Evolutionary conservation across 2,329 filamentous ascomycete genomes (phyloP), one percentile per base, ranked within the genome.

Genomic region (Paraphoma sp.): DNA sequence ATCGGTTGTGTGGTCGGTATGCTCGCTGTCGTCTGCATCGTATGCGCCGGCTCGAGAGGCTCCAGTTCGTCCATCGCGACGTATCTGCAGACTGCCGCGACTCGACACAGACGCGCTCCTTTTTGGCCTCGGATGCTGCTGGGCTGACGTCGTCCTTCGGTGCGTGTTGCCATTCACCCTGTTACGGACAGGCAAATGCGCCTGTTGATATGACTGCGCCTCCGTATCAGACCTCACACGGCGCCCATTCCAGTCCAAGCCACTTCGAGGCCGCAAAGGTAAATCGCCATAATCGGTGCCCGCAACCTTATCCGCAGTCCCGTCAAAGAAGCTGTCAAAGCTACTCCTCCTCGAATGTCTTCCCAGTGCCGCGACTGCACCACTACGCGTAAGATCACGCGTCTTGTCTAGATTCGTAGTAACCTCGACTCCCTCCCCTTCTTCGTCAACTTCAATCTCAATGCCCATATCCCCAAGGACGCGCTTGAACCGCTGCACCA

Each of bases 401-500:
- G 71, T 60, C 53, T 72, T 59, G 28, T 75, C 68, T 31, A 68
- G 42, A 51, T 54, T 69, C 59, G 57, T 76, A 65, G 63, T 76
- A 65, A 59, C 65, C 50, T 74, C 72, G 17, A 79, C 61, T 4
- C 67, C 76, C 41, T 78, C 77, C 23, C 76, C 78, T 4, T 80
- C 79, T 5, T 78, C 75, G 38, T 80, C 79, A 54, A 89, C 84
- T 59, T 91, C 87, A 51, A 95, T 81, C 18, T 88, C 88, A 83
- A 92, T 87, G 2, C 58, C 64, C 36, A 68, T 63, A 23, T 86
- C 83, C 14, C 79, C 80, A 62, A 96, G 81, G 56, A 92, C 82
- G 54, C 84, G 80, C 73, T 87, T 84, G 67, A 95, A 93, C 64
- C 89, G 90, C 55, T 89, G 86, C 60, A 86, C 82, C 29, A 96